phyloP scores from a whole-genome alignment of 148 eudicot species.

The Chenopodium album region DNA sequence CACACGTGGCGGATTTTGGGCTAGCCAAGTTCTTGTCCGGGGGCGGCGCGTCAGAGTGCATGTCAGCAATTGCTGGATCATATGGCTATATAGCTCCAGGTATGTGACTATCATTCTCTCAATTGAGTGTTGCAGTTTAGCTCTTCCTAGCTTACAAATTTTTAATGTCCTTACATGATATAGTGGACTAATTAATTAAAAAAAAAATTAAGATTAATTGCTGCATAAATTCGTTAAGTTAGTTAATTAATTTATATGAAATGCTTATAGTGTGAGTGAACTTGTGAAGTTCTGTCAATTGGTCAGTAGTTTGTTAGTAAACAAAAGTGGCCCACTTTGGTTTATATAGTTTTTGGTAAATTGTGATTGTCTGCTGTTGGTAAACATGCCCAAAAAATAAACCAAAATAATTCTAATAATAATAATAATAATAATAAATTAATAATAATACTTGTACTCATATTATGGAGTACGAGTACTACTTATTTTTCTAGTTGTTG shows the following conservation, averaged over 20 bases:
- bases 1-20: constrained; percentile 96
- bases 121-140: not conserved
- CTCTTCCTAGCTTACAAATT: not conserved
- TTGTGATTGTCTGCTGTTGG: constrained; percentile 27
- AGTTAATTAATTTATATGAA: constrained; percentile 1
- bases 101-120: constrained; percentile 27
- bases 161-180: too few species aligned
- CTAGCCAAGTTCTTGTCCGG: constrained; percentile 77
- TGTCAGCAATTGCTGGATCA: constrained; percentile 94
- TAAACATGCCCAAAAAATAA: not conserved
- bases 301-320: constrained; percentile 14
- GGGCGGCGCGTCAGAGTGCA: constrained; percentile 75
- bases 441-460: too few species aligned
- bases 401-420: too few species aligned
- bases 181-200: not conserved
- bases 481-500: too few species aligned
- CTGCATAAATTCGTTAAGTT: constrained; percentile 16
- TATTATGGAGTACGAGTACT: too few species aligned
- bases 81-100: constrained; percentile 99
- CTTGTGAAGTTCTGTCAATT: constrained; percentile 19
- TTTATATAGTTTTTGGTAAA: not conserved
- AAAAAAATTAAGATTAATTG: not conserved
- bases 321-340: constrained; percentile 5
- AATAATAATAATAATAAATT: too few species aligned
- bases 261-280: constrained; percentile 9